These are phyloP conservation scores for Mallotus nudiflorus DNA, from an alignment of 345 rosid species.

Conservation along the genomic window DNA sequence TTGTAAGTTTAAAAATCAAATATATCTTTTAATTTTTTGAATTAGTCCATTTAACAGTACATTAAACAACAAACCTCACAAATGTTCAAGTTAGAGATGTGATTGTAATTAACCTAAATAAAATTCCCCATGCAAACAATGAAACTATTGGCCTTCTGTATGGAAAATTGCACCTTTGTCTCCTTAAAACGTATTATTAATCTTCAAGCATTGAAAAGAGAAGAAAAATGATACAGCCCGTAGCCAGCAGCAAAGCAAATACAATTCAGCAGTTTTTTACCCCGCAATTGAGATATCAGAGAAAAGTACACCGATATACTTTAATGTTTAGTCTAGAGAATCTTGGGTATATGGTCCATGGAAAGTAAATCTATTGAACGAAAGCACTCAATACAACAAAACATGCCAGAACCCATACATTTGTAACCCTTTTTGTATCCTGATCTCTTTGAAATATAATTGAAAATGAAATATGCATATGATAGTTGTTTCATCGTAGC, in stretches of 20 bases:
- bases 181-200: no score
- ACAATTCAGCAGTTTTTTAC: not conserved
- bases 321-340: slow-evolving; percentile 1
- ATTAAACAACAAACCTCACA: no score
- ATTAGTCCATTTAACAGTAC: no score
- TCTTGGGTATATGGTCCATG: not conserved
- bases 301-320: not conserved
- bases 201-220: no score
- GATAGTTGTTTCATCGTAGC: not conserved
- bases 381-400: slow-evolving; percentile 16
- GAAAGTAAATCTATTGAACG: slow-evolving; percentile 6
- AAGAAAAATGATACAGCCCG: not conserved
- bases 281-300: slow-evolving; percentile 1
- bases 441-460: not conserved
- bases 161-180: no score
- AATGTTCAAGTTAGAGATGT: no score
- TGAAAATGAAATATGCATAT: not conserved
- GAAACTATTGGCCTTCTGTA: no score
- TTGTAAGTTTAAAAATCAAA: no score
- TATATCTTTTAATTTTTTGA: no score
- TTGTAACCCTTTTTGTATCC: not conserved
- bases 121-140: no score
- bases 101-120: no score
- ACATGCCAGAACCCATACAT: slow-evolving; percentile 11
- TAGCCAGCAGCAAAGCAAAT: not conserved